Percentiles rank a stretch among this genome's conserved stretches.
Conservation (phyloP, 2,329 filamentous ascomycete genomes). For the Botrytis aclada region DNA sequence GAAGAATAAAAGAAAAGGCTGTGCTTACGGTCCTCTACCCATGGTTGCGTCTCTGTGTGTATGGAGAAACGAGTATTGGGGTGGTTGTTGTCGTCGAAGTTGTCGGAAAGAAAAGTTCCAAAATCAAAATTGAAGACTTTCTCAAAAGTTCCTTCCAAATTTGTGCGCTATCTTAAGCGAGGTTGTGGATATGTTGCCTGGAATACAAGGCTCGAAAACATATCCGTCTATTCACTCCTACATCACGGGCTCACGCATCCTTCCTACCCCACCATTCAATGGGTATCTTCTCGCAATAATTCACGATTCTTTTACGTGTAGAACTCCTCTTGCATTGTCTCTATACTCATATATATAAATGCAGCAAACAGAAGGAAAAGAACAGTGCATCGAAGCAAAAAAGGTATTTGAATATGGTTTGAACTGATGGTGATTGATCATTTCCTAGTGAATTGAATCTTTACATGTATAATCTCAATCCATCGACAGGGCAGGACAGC, state of each 20-base stretch:
- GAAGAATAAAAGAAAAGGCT: background rate
- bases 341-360: background rate
- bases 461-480: background rate
- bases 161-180: constrained; percentile 18
- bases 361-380: background rate
- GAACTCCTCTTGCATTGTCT: background rate
- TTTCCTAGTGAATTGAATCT: background rate
- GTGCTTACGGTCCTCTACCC: constrained; percentile 47
- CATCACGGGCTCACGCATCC: background rate
- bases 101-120: constrained; percentile 3
- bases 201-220: background rate
- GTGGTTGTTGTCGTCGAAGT: constrained; percentile 21
- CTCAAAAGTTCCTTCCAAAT: constrained; percentile 2
- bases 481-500: background rate
- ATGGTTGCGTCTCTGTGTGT: constrained; percentile 39
- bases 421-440: background rate
- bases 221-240: background rate
- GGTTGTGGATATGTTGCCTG: background rate
- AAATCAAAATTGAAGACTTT: background rate
- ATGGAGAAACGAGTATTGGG: constrained; percentile 19
- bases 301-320: background rate
- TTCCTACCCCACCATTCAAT: background rate
- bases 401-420: background rate
- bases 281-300: background rate
- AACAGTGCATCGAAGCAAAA: background rate